phyloP scores from a whole-genome alignment of 2,329 filamentous ascomycete genomes.

The Diplocarpon rosae region DNA sequence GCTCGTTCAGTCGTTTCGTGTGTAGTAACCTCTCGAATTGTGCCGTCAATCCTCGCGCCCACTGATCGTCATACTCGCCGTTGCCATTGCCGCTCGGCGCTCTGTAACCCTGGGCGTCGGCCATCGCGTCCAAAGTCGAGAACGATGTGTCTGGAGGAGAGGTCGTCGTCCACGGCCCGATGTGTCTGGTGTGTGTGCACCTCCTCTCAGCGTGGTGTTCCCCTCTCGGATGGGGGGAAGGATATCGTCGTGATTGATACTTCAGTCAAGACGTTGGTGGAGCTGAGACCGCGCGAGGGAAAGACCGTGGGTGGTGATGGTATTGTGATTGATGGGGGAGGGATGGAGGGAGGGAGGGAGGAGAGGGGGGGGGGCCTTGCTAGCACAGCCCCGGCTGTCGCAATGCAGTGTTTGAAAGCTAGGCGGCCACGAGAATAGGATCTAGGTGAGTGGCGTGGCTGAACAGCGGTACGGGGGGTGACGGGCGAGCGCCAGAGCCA shows the following conservation, averaged over 20 bases:
- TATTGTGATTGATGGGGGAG: too few relatives aligned
- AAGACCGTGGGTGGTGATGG: slow-evolving; percentile 6
- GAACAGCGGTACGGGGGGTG: too few relatives aligned
- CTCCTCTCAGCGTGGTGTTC: slow-evolving; percentile 8
- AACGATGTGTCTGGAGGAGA: slow-evolving; percentile 18
- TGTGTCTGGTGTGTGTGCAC: not conserved
- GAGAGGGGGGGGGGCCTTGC: not conserved
- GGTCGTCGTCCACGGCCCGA: slow-evolving; percentile 11
- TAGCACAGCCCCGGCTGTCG: slow-evolving; percentile 7
- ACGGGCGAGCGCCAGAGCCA: too few relatives aligned
- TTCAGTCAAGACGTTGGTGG: slow-evolving; percentile 6
- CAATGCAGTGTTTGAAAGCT: slow-evolving; percentile 6
- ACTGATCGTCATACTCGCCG: slow-evolving; percentile 49
- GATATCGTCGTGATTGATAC: slow-evolving; percentile 6
- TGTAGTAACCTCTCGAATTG: slow-evolving; percentile 82
- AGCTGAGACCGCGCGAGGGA: slow-evolving; percentile 1
- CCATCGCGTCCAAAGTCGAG: slow-evolving; percentile 22
- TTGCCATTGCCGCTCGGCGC: slow-evolving; percentile 11
- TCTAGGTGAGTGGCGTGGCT: not conserved
- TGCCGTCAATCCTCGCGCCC: slow-evolving; percentile 67
- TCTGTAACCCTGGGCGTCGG: slow-evolving; percentile 17
- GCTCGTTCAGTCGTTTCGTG: slow-evolving; percentile 76
- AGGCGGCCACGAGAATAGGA: slow-evolving; percentile 6
- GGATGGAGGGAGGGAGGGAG: slow-evolving; percentile 11
- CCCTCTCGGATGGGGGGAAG: slow-evolving; percentile 3